Percentiles rank a stretch among this genome's conserved stretches.
phyloP scores from a whole-genome alignment of 176 grass and related monocot genomes.

The Zizania latifolia region DNA sequence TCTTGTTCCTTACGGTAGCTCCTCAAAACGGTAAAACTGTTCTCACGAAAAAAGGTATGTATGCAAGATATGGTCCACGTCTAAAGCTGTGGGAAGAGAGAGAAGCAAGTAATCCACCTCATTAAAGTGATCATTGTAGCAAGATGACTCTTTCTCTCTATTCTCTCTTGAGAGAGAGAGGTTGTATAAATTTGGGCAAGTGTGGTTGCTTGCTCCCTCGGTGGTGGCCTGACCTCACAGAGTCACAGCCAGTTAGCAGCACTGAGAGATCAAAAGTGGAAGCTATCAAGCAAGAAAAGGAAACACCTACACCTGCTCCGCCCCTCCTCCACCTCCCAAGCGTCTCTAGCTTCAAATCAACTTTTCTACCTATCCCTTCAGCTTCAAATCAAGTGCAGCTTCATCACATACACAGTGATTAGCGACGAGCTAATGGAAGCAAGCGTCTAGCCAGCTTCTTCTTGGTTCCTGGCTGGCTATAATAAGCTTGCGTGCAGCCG shows the following conservation, averaged over 20 bases:
- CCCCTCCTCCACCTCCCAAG: not conserved
- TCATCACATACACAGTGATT: not conserved
- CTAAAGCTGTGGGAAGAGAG: not conserved
- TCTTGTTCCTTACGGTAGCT: too few species aligned
- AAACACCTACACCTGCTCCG: conserved; percentile 7
- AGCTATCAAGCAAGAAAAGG: conserved; percentile 17
- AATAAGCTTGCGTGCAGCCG: not conserved
- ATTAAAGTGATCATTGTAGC: conserved; percentile 15
- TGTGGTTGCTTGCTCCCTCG: conserved; percentile 23
- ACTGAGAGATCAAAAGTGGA: conserved; percentile 25
- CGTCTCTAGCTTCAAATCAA: conserved; percentile 6
- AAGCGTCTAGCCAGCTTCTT: not conserved
- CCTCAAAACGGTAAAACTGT: too few species aligned
- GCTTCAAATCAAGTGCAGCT: conserved; percentile 17
- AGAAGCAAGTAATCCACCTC: not conserved
- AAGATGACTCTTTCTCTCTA: not conserved
- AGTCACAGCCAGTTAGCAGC: conserved; percentile 15
- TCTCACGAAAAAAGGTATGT: not conserved
- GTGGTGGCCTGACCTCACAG: conserved; percentile 29
- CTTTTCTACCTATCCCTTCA: not conserved
- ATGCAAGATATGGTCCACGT: not conserved
- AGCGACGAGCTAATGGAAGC: not conserved
- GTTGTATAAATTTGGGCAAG: conserved; percentile 33
- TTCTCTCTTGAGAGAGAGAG: not conserved
- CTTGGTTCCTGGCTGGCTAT: not conserved